Conservation (phyloP, 257 asterid species). For the Nyctanthes arbortristis region DNA sequence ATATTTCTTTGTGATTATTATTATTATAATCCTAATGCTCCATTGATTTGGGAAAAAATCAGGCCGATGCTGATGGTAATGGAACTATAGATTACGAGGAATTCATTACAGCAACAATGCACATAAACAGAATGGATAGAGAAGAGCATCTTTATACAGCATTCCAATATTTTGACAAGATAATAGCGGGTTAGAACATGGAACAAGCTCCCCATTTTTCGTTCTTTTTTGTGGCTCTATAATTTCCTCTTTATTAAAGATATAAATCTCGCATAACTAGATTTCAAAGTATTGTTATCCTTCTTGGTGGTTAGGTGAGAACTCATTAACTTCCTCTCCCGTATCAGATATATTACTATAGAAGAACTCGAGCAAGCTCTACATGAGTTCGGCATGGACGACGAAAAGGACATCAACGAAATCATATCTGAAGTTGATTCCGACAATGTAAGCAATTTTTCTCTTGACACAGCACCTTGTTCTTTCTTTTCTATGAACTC, state of each 20-base stretch:
- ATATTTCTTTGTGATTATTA: too few species aligned
- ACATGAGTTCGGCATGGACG: constrained; percentile 58
- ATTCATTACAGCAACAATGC: constrained; percentile 72
- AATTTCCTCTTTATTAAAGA: too few species aligned
- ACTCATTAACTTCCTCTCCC: not conserved
- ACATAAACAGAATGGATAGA: constrained; percentile 61
- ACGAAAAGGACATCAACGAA: constrained; percentile 54
- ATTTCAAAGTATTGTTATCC: too few species aligned
- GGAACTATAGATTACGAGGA: constrained; percentile 68
- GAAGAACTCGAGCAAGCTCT: constrained; percentile 84
- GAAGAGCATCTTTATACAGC: constrained; percentile 72
- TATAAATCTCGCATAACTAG: too few species aligned
- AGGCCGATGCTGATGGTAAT: constrained; percentile 71
- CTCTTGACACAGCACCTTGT: not conserved
- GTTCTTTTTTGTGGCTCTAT: too few species aligned
- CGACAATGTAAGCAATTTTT: constrained; percentile 43
- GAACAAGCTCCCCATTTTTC: too few species aligned
- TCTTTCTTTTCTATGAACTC: too few species aligned
- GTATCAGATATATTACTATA: constrained; percentile 54
- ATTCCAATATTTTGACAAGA: constrained; percentile 62
- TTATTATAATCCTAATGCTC: not conserved
- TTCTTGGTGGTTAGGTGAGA: not conserved
- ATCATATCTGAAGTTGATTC: constrained; percentile 64
- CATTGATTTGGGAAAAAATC: not conserved
- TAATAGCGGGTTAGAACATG: constrained; percentile 45